A percentile compares a stretch with the other conserved stretches of the same genome.
Conservation (phyloP, 768 basidiomycete genomes). For the Macrolepiota dolichaula region DNA sequence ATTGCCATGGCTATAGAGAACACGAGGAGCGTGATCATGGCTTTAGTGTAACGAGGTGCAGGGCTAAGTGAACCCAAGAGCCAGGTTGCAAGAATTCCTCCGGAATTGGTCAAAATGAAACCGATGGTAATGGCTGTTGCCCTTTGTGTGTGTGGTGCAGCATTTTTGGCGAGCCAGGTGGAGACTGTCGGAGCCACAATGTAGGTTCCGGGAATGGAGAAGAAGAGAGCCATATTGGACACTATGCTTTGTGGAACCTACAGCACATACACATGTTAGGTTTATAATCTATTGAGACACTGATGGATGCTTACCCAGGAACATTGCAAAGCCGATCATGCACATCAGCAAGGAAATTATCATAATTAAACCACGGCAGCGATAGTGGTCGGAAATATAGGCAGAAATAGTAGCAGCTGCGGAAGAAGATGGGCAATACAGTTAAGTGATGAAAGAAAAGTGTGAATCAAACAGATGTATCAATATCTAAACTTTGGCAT, state of each 20-base stretch:
- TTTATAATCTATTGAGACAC: background rate
- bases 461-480: background rate
- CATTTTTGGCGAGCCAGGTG: slow-evolving; percentile 64
- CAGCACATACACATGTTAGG: background rate
- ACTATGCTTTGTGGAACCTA: slow-evolving; percentile 33
- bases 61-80: slow-evolving; percentile 48
- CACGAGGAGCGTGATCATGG: slow-evolving; percentile 37
- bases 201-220: slow-evolving; percentile 51
- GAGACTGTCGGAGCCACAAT: slow-evolving; percentile 48
- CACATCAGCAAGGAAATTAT: slow-evolving; percentile 42
- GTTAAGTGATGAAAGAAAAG: no score
- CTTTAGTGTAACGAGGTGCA: slow-evolving; percentile 46
- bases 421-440: background rate
- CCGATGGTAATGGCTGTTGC: slow-evolving; percentile 57
- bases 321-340: slow-evolving; percentile 51
- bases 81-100: slow-evolving; percentile 63
- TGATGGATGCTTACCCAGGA: slow-evolving; percentile 37
- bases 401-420: slow-evolving; percentile 34
- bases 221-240: slow-evolving; percentile 57
- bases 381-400: slow-evolving; percentile 50
- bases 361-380: slow-evolving; percentile 42
- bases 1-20: slow-evolving; percentile 38
- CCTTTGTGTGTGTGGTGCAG: slow-evolving; percentile 50
- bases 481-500: slow-evolving; percentile 15
- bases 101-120: slow-evolving; percentile 55